Evolutionary conservation across 2,329 filamentous ascomycete genomes (phyloP).

Genomic region (Incumbomyces lentus): DNA sequence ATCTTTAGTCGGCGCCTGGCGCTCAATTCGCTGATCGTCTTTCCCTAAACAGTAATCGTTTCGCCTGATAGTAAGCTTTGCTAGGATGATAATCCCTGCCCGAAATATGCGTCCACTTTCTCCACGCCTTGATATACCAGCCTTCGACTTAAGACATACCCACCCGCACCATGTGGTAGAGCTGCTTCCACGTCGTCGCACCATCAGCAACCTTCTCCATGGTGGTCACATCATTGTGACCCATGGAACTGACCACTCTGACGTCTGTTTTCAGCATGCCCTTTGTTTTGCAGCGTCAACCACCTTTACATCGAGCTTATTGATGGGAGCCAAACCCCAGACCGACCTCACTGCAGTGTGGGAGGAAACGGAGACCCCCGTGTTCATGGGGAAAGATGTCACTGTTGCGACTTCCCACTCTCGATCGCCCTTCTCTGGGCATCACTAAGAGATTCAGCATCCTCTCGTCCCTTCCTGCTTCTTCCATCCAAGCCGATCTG

Average conservation of each 20-base stretch:
- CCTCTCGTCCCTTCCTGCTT: constrained; percentile 1
- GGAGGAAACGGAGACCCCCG: neutral
- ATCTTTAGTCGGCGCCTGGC: constrained; percentile 5
- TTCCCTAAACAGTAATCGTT: constrained; percentile 4
- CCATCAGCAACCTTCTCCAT: neutral
- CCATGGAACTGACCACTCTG: neutral
- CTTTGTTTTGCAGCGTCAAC: neutral
- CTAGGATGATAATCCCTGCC: neutral
- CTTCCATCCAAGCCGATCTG: neutral
- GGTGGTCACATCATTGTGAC: constrained; percentile 4
- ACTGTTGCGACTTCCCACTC: constrained; percentile 4
- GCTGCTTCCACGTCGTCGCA: constrained; percentile 2
- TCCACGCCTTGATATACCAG: constrained; percentile 5
- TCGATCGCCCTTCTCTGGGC: constrained; percentile 2
- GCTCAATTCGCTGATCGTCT: neutral
- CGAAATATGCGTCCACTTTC: too few relatives aligned
- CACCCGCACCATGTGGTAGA: constrained; percentile 1
- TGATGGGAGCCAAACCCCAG: neutral
- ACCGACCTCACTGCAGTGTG: neutral
- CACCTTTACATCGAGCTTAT: neutral
- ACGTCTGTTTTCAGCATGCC: neutral
- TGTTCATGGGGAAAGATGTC: constrained; percentile 1
- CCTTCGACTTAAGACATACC: constrained; percentile 8
- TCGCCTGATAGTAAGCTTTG: neutral
- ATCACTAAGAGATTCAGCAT: constrained; percentile 7